Evolutionary conservation across 768 basidiomycete species (phyloP), one percentile per base, ranked within the genome.

Genomic region (Auriculariales sp.): DNA sequence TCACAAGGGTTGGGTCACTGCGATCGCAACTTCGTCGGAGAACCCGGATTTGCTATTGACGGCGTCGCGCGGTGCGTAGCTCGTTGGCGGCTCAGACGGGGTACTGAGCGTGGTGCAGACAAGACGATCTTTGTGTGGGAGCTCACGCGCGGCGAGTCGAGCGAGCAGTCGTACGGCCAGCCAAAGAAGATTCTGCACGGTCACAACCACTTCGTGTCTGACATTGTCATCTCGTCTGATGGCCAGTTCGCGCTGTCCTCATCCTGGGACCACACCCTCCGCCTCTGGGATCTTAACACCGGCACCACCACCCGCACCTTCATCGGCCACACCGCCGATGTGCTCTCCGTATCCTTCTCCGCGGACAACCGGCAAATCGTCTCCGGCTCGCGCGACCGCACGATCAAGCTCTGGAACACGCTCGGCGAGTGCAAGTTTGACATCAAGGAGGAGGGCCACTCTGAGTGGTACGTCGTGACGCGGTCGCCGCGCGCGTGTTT

Each of bases 51-150:
- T 95, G 84, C 93, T 99, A 69, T 71, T 99, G 68, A 95, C 93
- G 57, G 91, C 93, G 57, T 98, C 95, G 55, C 81, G 95, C 72
- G 92, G 92, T 95, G 75, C 59, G 60, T 68, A 44, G 39, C 22
- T 24, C 39, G 39, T 52, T 49, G 53, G 35, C 22, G 28, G 33
- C 30, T 11, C 17, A 11, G 3, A 3, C 36, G 34, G 33, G 45
- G 51, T 24, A 48, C 51, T 60, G 31, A 55, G 52, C 35, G 52
- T 54, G 47, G 52, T 59, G 36, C 66, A 94, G 95, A 99, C 84
- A 98, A 95, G 80, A 95, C 91, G 50, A 89, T 97, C 74, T 97
- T 99, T 65, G 92, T 97, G 64, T 99, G 95, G 95, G 86, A 91
- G 66, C 74, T 99, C 64, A 95, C 94, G 59, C 88, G 95, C 56